Evolutionary conservation across 192 early-diverging fungal species (phyloP).

Genomic region (Umbelopsis isabellina): DNA sequence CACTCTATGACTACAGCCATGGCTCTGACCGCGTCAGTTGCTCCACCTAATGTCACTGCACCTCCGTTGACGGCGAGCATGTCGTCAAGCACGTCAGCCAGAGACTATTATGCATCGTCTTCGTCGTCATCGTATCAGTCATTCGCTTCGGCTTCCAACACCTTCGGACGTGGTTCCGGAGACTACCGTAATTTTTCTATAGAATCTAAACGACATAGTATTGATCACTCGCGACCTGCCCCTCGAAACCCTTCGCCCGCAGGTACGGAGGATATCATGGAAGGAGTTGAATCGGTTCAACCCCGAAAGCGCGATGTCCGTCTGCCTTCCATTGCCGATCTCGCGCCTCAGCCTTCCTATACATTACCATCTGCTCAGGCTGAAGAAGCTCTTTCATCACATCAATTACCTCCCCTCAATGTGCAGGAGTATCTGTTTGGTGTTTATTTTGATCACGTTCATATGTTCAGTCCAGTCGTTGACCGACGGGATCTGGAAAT

Average conservation of each 20-base stretch:
- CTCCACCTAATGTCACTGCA: not conserved
- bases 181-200: not conserved
- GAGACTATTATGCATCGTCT: constrained; percentile 7
- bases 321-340: constrained; percentile 16
- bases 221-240: not conserved
- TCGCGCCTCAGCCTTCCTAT: not conserved
- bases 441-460: constrained; percentile 21
- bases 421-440: constrained; percentile 16
- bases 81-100: constrained; percentile 9
- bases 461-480: constrained; percentile 23
- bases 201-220: not conserved
- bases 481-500: constrained; percentile 22
- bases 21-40: not conserved
- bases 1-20: constrained; percentile 16
- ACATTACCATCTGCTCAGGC: not conserved
- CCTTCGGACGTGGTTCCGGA: not conserved
- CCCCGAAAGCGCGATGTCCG: constrained; percentile 6
- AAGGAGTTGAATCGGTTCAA: constrained; percentile 10
- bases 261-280: constrained; percentile 9
- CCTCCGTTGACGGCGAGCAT: constrained; percentile 11
- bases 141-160: not conserved
- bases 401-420: constrained; percentile 6
- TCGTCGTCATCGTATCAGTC: not conserved
- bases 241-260: not conserved
- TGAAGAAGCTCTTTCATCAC: constrained; percentile 10